phyloP scores from a whole-genome alignment of 306 rosid species.

The Ammopiptanthus mongolicus region DNA sequence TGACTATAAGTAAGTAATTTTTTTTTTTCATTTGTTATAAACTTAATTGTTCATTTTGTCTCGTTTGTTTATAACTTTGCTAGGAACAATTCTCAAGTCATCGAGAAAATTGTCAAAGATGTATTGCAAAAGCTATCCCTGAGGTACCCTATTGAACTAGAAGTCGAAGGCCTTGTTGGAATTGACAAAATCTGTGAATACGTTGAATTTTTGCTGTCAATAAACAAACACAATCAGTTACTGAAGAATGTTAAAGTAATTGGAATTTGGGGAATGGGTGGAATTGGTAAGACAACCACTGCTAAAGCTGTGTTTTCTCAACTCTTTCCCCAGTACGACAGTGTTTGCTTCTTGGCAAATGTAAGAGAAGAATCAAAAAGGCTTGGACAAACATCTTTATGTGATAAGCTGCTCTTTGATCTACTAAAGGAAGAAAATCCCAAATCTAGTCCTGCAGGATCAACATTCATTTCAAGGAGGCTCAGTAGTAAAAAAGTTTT shows the following conservation, averaged over 20 bases:
- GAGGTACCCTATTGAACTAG: not conserved
- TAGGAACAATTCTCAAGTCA: not conserved
- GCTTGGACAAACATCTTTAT: not conserved
- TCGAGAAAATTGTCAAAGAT: not conserved
- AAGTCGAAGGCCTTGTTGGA: not conserved
- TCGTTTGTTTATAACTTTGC: not conserved
- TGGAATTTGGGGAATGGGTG: conserved; percentile 31
- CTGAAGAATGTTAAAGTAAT: not conserved
- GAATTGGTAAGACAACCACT: not conserved
- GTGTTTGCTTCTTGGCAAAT: not conserved
- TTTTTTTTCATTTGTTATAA: too few species aligned
- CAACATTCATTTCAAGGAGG: not conserved
- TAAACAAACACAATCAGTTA: not conserved
- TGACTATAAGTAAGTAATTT: too few species aligned
- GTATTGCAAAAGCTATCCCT: not conserved
- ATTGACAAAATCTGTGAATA: not conserved
- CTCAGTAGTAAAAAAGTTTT: not conserved
- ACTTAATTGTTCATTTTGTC: not conserved
- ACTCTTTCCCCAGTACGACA: not conserved
- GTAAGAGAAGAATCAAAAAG: not conserved
- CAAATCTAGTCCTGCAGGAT: not conserved
- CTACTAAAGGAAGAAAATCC: not conserved
- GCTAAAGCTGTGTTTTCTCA: not conserved
- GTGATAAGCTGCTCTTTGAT: not conserved
- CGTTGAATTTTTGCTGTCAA: not conserved